Evolutionary conservation across 2,329 filamentous ascomycete genomes (phyloP).

Genomic region (Malbranchea zuffiana): DNA sequence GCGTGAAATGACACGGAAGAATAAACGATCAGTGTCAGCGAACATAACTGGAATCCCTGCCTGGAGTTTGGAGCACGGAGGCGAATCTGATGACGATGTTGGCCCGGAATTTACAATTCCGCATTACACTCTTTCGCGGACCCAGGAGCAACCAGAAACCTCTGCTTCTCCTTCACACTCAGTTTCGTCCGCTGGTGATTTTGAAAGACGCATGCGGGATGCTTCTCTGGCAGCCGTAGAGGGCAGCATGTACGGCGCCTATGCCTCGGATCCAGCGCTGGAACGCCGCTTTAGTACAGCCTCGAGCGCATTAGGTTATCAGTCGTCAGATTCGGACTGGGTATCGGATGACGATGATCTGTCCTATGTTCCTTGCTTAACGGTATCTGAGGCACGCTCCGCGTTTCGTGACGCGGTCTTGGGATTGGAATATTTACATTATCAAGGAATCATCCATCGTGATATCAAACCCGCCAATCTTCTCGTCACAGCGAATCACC

Average conservation of each 20-base stretch:
- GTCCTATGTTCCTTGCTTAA: conserved; percentile 87
- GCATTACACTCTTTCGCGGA: conserved; percentile 22
- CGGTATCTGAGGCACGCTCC: conserved; percentile 66
- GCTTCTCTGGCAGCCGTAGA: conserved; percentile 49
- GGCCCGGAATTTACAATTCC: conserved; percentile 25
- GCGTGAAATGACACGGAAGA: conserved; percentile 48
- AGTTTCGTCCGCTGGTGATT: conserved; percentile 39
- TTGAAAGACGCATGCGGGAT: conserved; percentile 22
- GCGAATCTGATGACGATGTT: conserved; percentile 44
- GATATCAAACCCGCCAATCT: conserved; percentile 87
- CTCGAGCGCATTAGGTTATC: conserved; percentile 48
- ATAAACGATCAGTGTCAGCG: conserved; percentile 48
- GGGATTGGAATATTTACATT: conserved; percentile 85
- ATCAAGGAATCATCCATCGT: conserved; percentile 71
- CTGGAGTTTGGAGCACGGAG: conserved; percentile 79
- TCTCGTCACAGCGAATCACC: conserved; percentile 70
- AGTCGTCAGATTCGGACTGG: conserved; percentile 36
- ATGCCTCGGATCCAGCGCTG: conserved; percentile 48
- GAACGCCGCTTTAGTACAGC: conserved; percentile 69
- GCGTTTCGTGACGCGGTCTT: conserved; percentile 89
- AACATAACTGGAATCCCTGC: conserved; percentile 47
- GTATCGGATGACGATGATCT: conserved; percentile 61
- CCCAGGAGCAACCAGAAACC: conserved; percentile 44
- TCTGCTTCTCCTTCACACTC: conserved; percentile 45
- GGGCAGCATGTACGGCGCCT: conserved; percentile 66